Evolutionary conservation across 257 asterid species (phyloP), one percentile per base, ranked within the genome.

Genomic region (Solanum stenotomum): DNA sequence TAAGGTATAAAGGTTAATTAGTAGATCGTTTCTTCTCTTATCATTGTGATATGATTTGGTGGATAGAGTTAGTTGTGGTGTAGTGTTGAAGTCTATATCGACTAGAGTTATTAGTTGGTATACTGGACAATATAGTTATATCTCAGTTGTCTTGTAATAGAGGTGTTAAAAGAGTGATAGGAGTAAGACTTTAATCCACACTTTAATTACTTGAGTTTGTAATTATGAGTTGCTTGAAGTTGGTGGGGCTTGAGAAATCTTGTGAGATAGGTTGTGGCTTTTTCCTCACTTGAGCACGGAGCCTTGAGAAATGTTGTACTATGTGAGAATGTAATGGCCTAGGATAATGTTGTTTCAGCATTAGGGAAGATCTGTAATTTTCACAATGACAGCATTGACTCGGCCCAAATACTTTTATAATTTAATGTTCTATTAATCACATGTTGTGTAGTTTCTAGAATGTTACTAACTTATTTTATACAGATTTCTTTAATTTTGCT

Each of bases 281-380:
- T 52, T 52, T 18, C 63, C 0, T 52, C 23, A 23, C 23, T 52
- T 52, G 63, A 16, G 23, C 63, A 52, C 1, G 3, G 63, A 52
- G 63, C 49, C 49, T 42, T 42, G 49, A 42, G 49, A 42, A 42
- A 42, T 42, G 49, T 4, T 42, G 49, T 42, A 42, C 49, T 42
- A 11, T 42, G 15, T 42, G 14, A 42, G 15, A 42, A 93, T 87
- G 93, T 94, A 89, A 97, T 97, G 99, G 99, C 98, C 83, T 96
- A 96, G 70, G 99, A 96, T 87, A 97, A 97, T 91, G 98, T 98
- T 72, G 99, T 97, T 86, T 97, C 99, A 91, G 98, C 49, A 42
- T 42, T 42, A 42, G 49, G 49, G 16, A 42, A 42, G 5, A 42
- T 42, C 2, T 42, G 4, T 42, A 42, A 42, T 42, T 42, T 42